These are phyloP conservation scores for Eustoma russellianum DNA, from an alignment of 257 asterid species.

Conservation along the genomic window DNA sequence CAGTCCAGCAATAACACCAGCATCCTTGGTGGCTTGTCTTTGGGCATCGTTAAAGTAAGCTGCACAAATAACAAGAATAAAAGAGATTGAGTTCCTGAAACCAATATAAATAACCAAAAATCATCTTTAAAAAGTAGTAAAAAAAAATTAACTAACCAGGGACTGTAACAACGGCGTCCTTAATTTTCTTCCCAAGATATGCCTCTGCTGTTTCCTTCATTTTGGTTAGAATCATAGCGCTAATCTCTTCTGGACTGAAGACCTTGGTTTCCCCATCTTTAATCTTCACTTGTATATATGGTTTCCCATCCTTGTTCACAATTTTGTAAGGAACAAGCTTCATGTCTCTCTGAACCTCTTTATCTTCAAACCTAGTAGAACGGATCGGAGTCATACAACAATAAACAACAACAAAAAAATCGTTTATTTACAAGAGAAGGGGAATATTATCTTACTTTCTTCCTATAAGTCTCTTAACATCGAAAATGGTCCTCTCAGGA, in stretches of 20 bases:
- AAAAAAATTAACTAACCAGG: constrained; percentile 50
- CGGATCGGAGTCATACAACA: neutral
- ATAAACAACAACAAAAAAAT: too few relatives aligned
- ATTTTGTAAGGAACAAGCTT: constrained; percentile 83
- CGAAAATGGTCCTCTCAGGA: constrained; percentile 80
- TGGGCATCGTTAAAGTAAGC: constrained; percentile 97
- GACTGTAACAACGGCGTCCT: constrained; percentile 91
- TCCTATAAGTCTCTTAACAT: constrained; percentile 94
- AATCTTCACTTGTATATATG: constrained; percentile 73
- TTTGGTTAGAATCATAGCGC: constrained; percentile 81
- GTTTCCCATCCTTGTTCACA: constrained; percentile 85
- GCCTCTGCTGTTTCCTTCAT: constrained; percentile 96
- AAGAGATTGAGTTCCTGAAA: neutral
- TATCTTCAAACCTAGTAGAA: constrained; percentile 65
- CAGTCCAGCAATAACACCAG: constrained; percentile 83
- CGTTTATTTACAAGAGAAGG: too few relatives aligned
- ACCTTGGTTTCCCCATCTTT: constrained; percentile 82
- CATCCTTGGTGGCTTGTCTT: constrained; percentile 93
- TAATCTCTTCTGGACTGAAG: constrained; percentile 91
- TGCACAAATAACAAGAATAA: constrained; percentile 15
- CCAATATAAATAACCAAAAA: neutral
- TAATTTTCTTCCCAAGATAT: constrained; percentile 78
- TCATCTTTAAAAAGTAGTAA: neutral
- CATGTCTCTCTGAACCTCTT: constrained; percentile 88
- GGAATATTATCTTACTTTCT: constrained; percentile 55